Base-by-base conservation (phyloP, 1,139 yeast species). In the Taiozyma sp. region DNA sequence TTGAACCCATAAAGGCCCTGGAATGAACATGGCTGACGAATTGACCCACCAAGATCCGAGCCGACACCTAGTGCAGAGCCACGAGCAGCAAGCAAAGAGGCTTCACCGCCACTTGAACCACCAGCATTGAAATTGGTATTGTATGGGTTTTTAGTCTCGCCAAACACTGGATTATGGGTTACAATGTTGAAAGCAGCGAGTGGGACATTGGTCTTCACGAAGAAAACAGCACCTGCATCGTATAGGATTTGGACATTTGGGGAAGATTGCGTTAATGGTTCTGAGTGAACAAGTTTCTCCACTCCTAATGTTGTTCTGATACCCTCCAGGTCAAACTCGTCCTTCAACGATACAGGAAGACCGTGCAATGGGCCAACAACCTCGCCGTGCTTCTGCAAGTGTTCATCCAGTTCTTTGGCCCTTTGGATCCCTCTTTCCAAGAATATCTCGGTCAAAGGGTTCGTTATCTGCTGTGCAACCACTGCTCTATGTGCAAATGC, bases 81-180 rank as follows among this genome's bases (percentile, higher is more conserved):
- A 42, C 71, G 69, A 28, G 76, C 64, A 1, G 76, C 83, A 29
- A 80, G 63, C n/a, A 81, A 62, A 0, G 85, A 76, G 13, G 81
- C 85, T 62, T 81, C 87, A 45, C 88, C 88, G 9, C 86, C 85
- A 14, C 83, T 75, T 5, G 83, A 76, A 1, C 87, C 87, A 40
- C 87, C 87, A 22, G 75, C 62, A 2, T 80, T 67, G 39, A 80
- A 67, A 1, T 59, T 58, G 24, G 70, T 67, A 58, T 81, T 79
- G 50, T 68, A 62, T 4, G 83, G 73, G 59, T 80, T 81, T 36
- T 57, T 50, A 0, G 86, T 80, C 32, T 66, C 60, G 1, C 87
- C 87, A 58, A 68, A 71, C 3, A 79, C 57, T 48, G 76, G 72
- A 29, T 77, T 73, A 12, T 57, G 62, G 0, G 84, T 74, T 56